phyloP scores from a whole-genome alignment of 495 filamentous ascomycete genomes.

The Talaromyces nanjingensis region DNA sequence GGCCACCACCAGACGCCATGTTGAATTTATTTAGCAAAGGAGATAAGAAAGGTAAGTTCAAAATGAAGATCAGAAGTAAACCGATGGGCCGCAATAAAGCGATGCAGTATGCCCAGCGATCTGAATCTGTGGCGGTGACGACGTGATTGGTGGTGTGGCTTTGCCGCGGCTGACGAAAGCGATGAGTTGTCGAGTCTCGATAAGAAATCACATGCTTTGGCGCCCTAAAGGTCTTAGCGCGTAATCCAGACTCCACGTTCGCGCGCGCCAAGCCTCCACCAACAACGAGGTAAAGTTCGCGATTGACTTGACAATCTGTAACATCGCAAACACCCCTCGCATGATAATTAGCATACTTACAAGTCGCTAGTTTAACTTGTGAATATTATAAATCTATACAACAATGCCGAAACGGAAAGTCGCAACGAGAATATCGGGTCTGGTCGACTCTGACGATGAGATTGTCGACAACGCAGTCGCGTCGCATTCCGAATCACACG shows the following conservation, averaged over 20 bases:
- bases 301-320: neutral
- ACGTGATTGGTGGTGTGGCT: slow-evolving; percentile 5
- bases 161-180: neutral
- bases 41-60: neutral
- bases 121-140: slow-evolving; percentile 4
- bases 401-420: slow-evolving; percentile 49
- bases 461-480: slow-evolving; percentile 38
- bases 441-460: slow-evolving; percentile 64
- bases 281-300: neutral
- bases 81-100: slow-evolving; percentile 7
- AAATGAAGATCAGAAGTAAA: neutral
- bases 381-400: neutral
- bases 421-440: slow-evolving; percentile 49
- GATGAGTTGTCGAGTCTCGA: neutral
- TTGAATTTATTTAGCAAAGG: slow-evolving; percentile 7
- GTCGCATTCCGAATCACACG: slow-evolving; percentile 21
- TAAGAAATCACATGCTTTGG: slow-evolving; percentile 7
- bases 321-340: neutral
- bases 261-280: neutral
- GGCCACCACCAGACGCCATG: slow-evolving; percentile 44
- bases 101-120: neutral
- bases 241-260: neutral
- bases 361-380: neutral
- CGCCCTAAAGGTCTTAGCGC: slow-evolving; percentile 2
- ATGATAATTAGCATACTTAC: neutral